phyloP scores from a whole-genome alignment of 805 yeast genomes.

The Metschnikowia rubicola region DNA sequence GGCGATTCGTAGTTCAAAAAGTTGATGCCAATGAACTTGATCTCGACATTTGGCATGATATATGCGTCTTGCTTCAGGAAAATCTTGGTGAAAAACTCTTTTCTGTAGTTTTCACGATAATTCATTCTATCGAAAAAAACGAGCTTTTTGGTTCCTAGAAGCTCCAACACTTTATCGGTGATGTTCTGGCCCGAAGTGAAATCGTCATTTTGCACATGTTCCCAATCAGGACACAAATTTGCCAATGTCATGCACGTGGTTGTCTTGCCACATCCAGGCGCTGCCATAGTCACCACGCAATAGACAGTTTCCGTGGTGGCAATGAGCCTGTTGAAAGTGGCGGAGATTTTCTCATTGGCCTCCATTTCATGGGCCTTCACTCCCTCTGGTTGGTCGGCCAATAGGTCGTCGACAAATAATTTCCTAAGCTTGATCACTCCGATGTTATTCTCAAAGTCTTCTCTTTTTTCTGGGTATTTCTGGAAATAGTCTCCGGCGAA shows the following conservation, averaged over 20 bases:
- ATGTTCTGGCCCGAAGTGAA: constrained; percentile 48
- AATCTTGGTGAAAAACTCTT: constrained; percentile 57
- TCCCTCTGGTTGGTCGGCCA: constrained; percentile 48
- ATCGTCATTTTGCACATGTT: constrained; percentile 79
- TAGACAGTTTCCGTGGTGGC: constrained; percentile 34
- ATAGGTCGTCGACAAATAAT: constrained; percentile 51
- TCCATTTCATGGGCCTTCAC: constrained; percentile 53
- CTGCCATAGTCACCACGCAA: constrained; percentile 77
- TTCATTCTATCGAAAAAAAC: constrained; percentile 84
- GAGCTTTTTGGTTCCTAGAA: constrained; percentile 35
- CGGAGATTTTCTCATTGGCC: constrained; percentile 24
- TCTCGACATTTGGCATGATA: constrained; percentile 33
- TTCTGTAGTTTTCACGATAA: constrained; percentile 65
- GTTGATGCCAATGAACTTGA: constrained; percentile 66
- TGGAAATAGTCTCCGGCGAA: constrained; percentile 60
- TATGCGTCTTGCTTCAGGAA: constrained; percentile 24
- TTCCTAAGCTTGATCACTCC: constrained; percentile 77
- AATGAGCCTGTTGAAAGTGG: constrained; percentile 11
- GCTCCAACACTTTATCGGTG: constrained; percentile 44
- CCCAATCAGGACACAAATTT: constrained; percentile 60
- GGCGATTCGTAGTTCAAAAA: constrained; percentile 44
- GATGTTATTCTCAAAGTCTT: constrained; percentile 49
- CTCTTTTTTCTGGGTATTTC: constrained; percentile 43
- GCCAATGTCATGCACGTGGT: constrained; percentile 65
- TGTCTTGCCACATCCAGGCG: constrained; percentile 94